Conservation (phyloP, 2,329 filamentous ascomycete species). For the Trichoderma brevicompactum region DNA sequence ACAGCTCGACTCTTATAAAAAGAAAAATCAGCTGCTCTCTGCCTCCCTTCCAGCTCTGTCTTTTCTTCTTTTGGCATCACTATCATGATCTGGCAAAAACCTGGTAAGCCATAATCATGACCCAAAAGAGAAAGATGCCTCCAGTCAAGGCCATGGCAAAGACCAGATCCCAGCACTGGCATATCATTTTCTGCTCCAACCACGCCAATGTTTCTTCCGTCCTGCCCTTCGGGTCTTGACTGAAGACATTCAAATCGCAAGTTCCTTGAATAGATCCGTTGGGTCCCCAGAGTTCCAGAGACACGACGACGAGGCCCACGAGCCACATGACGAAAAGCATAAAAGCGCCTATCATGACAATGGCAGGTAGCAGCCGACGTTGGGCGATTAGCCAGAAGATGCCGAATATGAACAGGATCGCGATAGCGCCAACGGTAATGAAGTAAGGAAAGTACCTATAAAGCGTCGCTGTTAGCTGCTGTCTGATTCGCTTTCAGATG, state of each 20-base stretch:
- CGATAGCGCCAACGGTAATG: slow-evolving; percentile 62
- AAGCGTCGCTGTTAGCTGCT: not conserved
- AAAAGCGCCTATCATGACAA: slow-evolving; percentile 67
- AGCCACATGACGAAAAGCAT: slow-evolving; percentile 71
- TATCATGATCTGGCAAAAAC: slow-evolving; percentile 57
- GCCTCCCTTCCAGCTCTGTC: not conserved
- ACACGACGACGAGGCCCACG: slow-evolving; percentile 65
- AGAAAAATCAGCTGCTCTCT: not conserved
- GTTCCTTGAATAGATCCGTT: slow-evolving; percentile 61
- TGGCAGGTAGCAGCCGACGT: slow-evolving; percentile 63
- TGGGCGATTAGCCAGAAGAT: slow-evolving; percentile 67
- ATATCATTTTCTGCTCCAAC: slow-evolving; percentile 66
- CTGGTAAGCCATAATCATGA: slow-evolving; percentile 69
- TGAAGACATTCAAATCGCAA: slow-evolving; percentile 63
- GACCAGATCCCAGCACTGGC: slow-evolving; percentile 67
- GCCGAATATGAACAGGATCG: slow-evolving; percentile 67
- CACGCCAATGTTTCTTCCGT: slow-evolving; percentile 63
- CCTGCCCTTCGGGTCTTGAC: slow-evolving; percentile 54
- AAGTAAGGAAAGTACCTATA: slow-evolving; percentile 70
- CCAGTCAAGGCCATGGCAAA: slow-evolving; percentile 67
- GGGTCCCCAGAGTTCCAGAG: slow-evolving; percentile 67
- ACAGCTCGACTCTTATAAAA: not conserved
- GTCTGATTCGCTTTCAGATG: not conserved
- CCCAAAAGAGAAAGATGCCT: slow-evolving; percentile 65
- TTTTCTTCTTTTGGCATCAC: not conserved